Evolutionary conservation across 2,329 filamentous ascomycete species (phyloP), one percentile per base, ranked within the genome.

Genomic region (Catunica adiposa): DNA sequence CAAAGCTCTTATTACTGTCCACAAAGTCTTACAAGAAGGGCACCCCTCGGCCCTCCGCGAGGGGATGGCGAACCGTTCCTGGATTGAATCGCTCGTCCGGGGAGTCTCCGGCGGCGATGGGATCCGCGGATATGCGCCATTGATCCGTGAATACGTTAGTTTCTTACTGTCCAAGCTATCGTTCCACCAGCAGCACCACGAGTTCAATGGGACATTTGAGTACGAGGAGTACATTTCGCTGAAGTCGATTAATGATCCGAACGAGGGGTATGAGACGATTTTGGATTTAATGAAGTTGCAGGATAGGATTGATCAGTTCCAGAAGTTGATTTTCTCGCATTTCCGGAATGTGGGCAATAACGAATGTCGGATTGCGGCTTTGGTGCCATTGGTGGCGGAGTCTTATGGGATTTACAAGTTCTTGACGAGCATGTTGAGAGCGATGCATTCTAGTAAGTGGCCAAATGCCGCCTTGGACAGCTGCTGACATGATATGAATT

Each of bases 391-490:
- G 46, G 92, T 98, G 2, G 88, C 95, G 67, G 92, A 98, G 73
- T 97, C 89, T 67, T 98, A 97, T 69, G 92, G 92, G 51, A 97
- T 98, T 62, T 98, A 98, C 76, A 97, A 97, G 70, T 98, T 98
- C 68, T 89, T 96, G 61, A 98, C 92, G 0, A 98, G 92, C 83
- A 98, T 98, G 92, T 71, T 98, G 60, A 81, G 92, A 56, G 92
- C 92, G 15, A 96, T 98, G 89, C 90, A 98, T 67, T 90, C 86
- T 2, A 89, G 86, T 89, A 73, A 66, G 83, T 71, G 22, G n/a
- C 3, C 17, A 34, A n/a, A 26, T 15, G 17, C n/a, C n/a, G n/a
- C n/a, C n/a, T n/a, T n/a, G n/a, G n/a, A n/a, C n/a, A n/a, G n/a
- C n/a, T n/a, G n/a, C n/a, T n/a, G n/a, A n/a, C n/a, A n/a, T n/a